Evolutionary conservation across 257 asterid species (phyloP), one percentile per base, ranked within the genome.

Genomic region (Leptodermis oblonga): DNA sequence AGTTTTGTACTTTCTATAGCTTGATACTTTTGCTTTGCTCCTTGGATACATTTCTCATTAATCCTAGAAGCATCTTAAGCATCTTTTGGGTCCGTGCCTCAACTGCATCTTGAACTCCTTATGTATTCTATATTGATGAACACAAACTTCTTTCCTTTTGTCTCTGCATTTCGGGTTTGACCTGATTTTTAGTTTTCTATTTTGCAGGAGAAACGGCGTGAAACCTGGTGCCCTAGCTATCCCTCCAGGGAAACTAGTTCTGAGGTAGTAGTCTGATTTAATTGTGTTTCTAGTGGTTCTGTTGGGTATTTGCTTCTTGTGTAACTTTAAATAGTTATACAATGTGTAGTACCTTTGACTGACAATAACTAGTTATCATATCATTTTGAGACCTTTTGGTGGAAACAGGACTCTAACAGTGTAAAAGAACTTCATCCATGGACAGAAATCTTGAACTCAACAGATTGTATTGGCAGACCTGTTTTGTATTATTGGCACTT

Each of bases 221-320:
- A 86, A 79, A 93, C 99, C 48, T 93, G 99, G 97, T 88, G 97
- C 88, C 96, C 97, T 20, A 90, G 96, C 69, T 85, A 82, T 23
- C 83, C 87, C 70, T 81, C 82, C 18, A 67, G 73, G 79, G 86
- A 83, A 82, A 83, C 75, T 66, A 48, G 69, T 48, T 81, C 77
- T 73, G 90, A 90, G 96, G 99, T 90, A 82, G 80, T 31, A 45
- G 7, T 76, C 72, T 49, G 69, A 42, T 15, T 56, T 25, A 25
- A 9, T 48, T 11, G 26, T 17, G 34, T 11, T 1, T 30, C 10
- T 36, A 34, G 54, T 7, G 42, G 3, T n/a, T 36, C 39, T n/a
- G 37, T 7, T 31, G 45, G 63, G 34, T 61, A 71, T 23, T 70
- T 46, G 33, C 51, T 60, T 28, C 23, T 48, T 22, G 25, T 42